These are phyloP conservation scores for Silene vulgaris DNA, from an alignment of 179 eudicot species.

Conservation along the genomic window DNA sequence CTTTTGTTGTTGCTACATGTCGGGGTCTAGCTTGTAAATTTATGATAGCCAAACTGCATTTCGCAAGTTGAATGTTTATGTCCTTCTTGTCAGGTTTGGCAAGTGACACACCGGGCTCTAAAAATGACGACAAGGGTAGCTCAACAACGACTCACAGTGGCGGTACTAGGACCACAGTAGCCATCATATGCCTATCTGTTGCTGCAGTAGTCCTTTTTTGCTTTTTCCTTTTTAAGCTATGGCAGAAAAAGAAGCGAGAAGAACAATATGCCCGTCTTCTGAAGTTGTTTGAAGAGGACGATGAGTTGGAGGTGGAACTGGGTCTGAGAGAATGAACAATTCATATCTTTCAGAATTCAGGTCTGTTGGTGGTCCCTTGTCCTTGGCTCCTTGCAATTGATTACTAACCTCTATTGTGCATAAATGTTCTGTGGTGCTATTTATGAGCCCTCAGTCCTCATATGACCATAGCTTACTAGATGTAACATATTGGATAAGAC, in stretches of 20 bases:
- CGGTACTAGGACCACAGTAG: constrained; percentile 45
- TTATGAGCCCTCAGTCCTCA: background rate
- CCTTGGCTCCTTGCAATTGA: no score
- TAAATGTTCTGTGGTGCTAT: no score
- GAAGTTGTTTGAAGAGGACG: constrained; percentile 87
- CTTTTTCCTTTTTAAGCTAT: constrained; percentile 62
- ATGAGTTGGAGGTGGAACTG: constrained; percentile 84
- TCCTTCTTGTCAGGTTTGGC: constrained; percentile 45
- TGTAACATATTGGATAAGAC: background rate
- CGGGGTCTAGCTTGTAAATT: background rate
- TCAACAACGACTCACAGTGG: constrained; percentile 29
- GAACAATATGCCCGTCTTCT: constrained; percentile 86
- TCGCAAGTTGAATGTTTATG: background rate
- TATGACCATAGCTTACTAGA: background rate
- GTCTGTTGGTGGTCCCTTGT: constrained; percentile 17
- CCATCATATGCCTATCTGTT: constrained; percentile 44
- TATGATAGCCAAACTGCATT: background rate
- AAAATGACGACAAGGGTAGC: constrained; percentile 26
- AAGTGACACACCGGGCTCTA: constrained; percentile 39
- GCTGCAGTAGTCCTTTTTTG: constrained; percentile 41
- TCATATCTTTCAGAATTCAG: constrained; percentile 21
- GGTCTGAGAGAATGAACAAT: constrained; percentile 68
- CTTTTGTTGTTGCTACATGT: background rate
- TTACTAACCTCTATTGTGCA: no score
- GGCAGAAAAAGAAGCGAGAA: constrained; percentile 86